Conservation (phyloP, 257 asterid species). For the Craterostigma plantagineum region DNA sequence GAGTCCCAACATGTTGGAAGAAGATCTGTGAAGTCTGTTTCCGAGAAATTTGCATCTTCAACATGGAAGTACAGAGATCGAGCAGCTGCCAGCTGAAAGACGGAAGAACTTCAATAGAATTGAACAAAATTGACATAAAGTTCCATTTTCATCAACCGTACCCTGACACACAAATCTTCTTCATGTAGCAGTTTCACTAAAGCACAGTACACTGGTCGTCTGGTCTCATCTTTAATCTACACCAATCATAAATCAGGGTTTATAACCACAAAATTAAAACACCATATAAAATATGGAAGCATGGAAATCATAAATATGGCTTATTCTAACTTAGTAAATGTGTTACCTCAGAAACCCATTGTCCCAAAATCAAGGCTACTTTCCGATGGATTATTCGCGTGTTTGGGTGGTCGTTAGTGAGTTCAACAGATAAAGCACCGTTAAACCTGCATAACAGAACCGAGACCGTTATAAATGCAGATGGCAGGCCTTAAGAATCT, state of each 20-base stretch:
- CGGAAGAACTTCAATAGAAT: conserved; percentile 7
- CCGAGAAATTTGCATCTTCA: conserved; percentile 89
- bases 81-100: conserved; percentile 73
- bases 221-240: conserved; percentile 83
- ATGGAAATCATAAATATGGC: background rate
- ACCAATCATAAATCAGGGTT: conserved; percentile 10
- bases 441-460: conserved; percentile 47
- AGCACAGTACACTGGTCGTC: conserved; percentile 82
- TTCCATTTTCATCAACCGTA: conserved; percentile 18
- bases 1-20: conserved; percentile 80
- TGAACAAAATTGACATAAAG: conserved; percentile 1
- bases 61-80: conserved; percentile 84
- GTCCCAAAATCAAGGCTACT: conserved; percentile 94
- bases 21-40: conserved; percentile 71
- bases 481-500: conserved; percentile 3
- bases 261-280: conserved; percentile 3
- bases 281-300: conserved; percentile 2
- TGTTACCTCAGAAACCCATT: conserved; percentile 98
- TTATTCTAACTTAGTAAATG: conserved; percentile 1
- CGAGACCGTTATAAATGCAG: background rate
- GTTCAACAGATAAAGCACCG: conserved; percentile 77
- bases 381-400: conserved; percentile 87
- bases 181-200: conserved; percentile 81
- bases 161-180: conserved; percentile 84
- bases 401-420: conserved; percentile 67